Base-by-base conservation (phyloP, 352 stramenopile genomes). In the Plasmopara muralis region DNA sequence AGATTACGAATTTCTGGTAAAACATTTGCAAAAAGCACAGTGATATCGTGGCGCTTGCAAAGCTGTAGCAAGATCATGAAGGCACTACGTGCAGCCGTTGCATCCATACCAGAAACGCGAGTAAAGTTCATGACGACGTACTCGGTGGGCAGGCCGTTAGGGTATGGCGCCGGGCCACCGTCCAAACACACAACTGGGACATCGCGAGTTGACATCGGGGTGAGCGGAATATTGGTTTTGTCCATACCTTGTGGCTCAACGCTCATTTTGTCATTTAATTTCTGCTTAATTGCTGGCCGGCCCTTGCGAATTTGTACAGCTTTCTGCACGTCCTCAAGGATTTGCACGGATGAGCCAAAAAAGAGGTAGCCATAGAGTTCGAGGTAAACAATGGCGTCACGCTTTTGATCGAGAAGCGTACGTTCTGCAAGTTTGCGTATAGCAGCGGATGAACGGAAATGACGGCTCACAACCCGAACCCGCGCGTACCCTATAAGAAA, bases 101-200 rank as follows among this genome's bases (percentile, higher is more conserved):
- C 83, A 57, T 96, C 86, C 78, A 96, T 94, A 30, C 85, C 86
- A 14, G 85, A 90, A 30, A 95, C 86, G 37, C 75, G 81, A 14
- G 60, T 80, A 50, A 96, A 96, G 47, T 96, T 85, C 68, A 96
- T 85, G 18, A 96, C 82, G n/a, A 96, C 66, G 50, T 83, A 91
- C 59, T 89, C 68, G 1, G 83, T 90, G 1, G 79, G 75, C n/a
- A 89, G 43, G 2, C 74, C 76, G 10, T 84, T 60, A 0, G 63
- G 55, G 39, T 77, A 73, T 9, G 30, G 55, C 5, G 66, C 71
- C 9, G 68, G 64, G 14, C 68, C 88, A n/a, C 80, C 83, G 51
- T 91, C 78, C 1, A 92, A 62, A 46, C 77, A 88, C 47, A 84
- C 59, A 29, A 94, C 71, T 6, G 70, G 72, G 18, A 88, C 75